Evolutionary conservation across 441 rosid genomes (phyloP), one percentile per base, ranked within the genome.

Genomic region (Corymbia calophylla): DNA sequence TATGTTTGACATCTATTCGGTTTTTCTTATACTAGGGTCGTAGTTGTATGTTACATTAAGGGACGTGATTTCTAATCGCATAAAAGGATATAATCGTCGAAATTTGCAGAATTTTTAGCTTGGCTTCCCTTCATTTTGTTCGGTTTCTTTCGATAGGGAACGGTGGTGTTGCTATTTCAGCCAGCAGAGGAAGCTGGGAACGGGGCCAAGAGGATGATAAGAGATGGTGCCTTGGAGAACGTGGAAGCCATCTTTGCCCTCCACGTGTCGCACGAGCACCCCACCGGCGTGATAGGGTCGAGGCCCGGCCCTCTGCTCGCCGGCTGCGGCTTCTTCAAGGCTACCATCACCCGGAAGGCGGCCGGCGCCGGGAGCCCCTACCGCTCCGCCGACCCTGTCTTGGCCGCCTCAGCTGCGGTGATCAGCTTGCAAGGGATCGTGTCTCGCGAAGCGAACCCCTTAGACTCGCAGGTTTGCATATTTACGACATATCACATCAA

Each of bases 161-260:
- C 99, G 1, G 98, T 97, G 29, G 87, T 97, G 56, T 80, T 97
- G 73, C 60, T 97, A 25, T 97, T 97, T 88, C 99, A 97, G 88
- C 99, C 99, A 7, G 99, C 99, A 10, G 99, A 97, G 93, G 99
- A 97, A 95, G 99, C 98, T 23, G 99, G 99, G 31, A 96, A 96
- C 53, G 99, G 99, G 29, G 99, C 99, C 16, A 97, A 96, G 86
- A 86, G 92, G 66, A 96, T 97, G 98, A 96, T 97, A 3, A 94
- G 89, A 89, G 99, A 97, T 15, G 97, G 96, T 7, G 98, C 96
- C 1, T 91, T 97, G 8, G 98, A 95, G 9, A 91, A 95, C 81
- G 95, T 97, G 19, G 96, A 96, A 68, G 97, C 98, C 89, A 97
- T 97, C 82, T 97, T 97, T 68, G 98, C 97, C 2, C 93, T 94